Conservation (phyloP, 805 yeast species). For the Ogataea trehalophila region DNA sequence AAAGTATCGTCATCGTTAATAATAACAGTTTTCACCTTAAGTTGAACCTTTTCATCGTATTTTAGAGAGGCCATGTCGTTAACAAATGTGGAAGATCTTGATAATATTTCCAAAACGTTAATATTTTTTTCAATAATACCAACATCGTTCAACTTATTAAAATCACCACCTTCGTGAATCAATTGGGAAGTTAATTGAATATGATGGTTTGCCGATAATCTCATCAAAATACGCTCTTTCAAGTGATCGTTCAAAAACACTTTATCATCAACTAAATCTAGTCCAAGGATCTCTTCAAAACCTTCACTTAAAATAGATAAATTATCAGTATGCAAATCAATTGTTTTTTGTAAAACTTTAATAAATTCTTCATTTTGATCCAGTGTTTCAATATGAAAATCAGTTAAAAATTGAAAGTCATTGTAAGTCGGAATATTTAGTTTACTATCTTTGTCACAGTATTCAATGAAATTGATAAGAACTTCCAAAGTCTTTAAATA, state of each 20-base stretch:
- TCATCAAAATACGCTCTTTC: slow-evolving; percentile 79
- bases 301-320: slow-evolving; percentile 80
- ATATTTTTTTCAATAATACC: slow-evolving; percentile 68
- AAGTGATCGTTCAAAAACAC: slow-evolving; percentile 69
- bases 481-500: slow-evolving; percentile 67
- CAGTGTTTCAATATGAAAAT: slow-evolving; percentile 36
- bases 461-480: slow-evolving; percentile 39
- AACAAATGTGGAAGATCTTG: slow-evolving; percentile 65
- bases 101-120: slow-evolving; percentile 58
- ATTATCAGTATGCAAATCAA: slow-evolving; percentile 79
- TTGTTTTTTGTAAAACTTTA: slow-evolving; percentile 49
- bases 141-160: slow-evolving; percentile 39
- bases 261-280: slow-evolving; percentile 24
- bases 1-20: slow-evolving; percentile 27
- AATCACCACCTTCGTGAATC: slow-evolving; percentile 33
- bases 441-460: slow-evolving; percentile 11
- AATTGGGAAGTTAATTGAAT: slow-evolving; percentile 48
- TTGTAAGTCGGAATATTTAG: slow-evolving; percentile 14
- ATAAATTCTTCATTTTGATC: slow-evolving; percentile 54
- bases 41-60: slow-evolving; percentile 68
- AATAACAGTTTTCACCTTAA: slow-evolving; percentile 43
- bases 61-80: slow-evolving; percentile 79
- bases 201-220: slow-evolving; percentile 83
- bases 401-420: slow-evolving; percentile 19
- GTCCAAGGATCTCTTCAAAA: slow-evolving; percentile 50